Evolutionary conservation across 345 rosid genomes (phyloP).

Genomic region (Lumnitzera racemosa): DNA sequence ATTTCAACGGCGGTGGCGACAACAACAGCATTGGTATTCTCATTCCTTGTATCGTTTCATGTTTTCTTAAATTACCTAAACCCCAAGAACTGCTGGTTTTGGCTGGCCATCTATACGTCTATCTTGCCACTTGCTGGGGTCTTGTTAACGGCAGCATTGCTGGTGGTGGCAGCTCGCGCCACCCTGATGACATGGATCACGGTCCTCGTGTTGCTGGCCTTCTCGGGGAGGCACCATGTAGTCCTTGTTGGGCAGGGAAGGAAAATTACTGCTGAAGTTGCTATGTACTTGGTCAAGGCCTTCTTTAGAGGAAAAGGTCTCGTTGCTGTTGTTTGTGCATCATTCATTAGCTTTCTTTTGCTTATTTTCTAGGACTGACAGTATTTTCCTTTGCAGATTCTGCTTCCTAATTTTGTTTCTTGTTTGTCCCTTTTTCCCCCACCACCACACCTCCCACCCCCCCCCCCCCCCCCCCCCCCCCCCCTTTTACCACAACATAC

Average conservation of each 20-base stretch:
- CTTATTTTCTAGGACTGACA: background rate
- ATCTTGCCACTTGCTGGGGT: conserved; percentile 17
- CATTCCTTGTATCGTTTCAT: conserved; percentile 9
- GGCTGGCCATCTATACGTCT: conserved; percentile 10
- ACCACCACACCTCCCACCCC: too few relatives aligned
- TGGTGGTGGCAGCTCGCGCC: conserved; percentile 42
- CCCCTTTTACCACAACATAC: too few relatives aligned
- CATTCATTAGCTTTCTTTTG: conserved; percentile 12
- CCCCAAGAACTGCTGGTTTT: conserved; percentile 12
- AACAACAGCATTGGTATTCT: conserved; percentile 9
- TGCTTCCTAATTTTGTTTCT: too few relatives aligned
- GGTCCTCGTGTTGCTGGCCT: conserved; percentile 35
- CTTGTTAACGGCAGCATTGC: conserved; percentile 9
- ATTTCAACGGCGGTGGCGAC: conserved; percentile 11
- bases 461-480: too few relatives aligned
- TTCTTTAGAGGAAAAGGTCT: conserved; percentile 13
- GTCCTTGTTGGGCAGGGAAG: conserved; percentile 37
- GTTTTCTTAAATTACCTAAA: conserved; percentile 8
- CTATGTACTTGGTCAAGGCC: conserved; percentile 20
- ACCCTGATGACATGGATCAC: conserved; percentile 47
- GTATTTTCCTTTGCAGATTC: too few relatives aligned
- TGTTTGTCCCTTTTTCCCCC: too few relatives aligned
- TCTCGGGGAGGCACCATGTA: conserved; percentile 37
- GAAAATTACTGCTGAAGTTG: conserved; percentile 37
- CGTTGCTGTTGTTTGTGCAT: conserved; percentile 14